Base-by-base conservation (phyloP, 2,329 filamentous ascomycete species). In the Raffaelea ambrosiae region DNA sequence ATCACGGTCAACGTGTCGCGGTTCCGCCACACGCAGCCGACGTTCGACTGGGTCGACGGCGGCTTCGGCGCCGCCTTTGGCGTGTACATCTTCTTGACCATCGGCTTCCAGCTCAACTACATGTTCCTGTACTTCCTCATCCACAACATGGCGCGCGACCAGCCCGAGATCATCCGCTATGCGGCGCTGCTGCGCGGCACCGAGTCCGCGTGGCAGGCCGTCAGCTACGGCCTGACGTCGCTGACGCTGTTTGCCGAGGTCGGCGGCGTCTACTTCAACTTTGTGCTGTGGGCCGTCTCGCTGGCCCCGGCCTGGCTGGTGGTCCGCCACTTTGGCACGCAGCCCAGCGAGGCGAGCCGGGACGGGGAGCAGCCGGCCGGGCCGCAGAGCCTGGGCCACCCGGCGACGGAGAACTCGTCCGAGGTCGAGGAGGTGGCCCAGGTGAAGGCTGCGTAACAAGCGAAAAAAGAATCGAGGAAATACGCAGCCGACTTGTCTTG, bases 51-150 rank as follows among this genome's bases (percentile, higher is more conserved):
- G 85, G 56, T 59, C 0, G 73, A 73, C 52, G 52, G 66, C 0
- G 82, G 80, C 0, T 88, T 88, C 47, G 83, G 83, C 1, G 69
- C 71, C 36, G 80, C 73, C 0, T 88, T 88, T 55, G 77, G 73
- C 0, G 68, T 86, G n/a, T 88, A 84, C 61, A 57, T 88, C 5
- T 77, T 88, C 55, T 72, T 85, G 55, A 79, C 80, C 0, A 64
- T 77, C 13, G 78, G 81, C 0, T 88, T 88, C 56, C 84, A 88
- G 63, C 54, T 86, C 9, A 88, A 88, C 60, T 88, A 88, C 59
- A 70, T 87, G 53, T 87, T 81, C 59, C 63, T 87, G 69, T 86
- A 87, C 65, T 88, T 88, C 56, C 68, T 88, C 50, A 76, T 88
- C 10, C 74, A 78, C 4, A 81, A 86, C 54, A 60, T 88, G 3